Evolutionary conservation across 257 asterid genomes (phyloP).

Genomic region (Oldenlandia corymbosa): DNA sequence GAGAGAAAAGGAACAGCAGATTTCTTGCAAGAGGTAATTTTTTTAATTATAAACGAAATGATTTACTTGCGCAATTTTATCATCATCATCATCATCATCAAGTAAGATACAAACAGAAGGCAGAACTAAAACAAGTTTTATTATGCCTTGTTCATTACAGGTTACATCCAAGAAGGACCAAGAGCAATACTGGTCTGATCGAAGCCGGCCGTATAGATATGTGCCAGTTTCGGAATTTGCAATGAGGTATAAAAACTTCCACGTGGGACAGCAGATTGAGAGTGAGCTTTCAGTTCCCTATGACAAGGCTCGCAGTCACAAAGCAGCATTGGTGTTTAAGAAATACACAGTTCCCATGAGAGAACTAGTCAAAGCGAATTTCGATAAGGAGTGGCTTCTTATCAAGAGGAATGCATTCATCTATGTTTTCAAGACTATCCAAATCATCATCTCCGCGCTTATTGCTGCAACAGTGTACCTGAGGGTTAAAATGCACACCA

Average conservation of each 20-base stretch:
- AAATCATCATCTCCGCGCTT: constrained; percentile 50
- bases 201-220: constrained; percentile 31
- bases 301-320: constrained; percentile 40
- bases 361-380: constrained; percentile 58
- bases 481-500: constrained; percentile 42
- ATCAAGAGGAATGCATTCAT: constrained; percentile 61
- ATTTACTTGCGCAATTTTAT: no score
- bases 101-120: no score
- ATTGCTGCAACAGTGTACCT: constrained; percentile 60
- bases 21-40: constrained; percentile 67
- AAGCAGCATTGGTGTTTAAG: constrained; percentile 47
- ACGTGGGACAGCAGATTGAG: constrained; percentile 38
- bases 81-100: no score
- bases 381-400: constrained; percentile 64
- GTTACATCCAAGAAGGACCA: constrained; percentile 71
- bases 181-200: constrained; percentile 60
- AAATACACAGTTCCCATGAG: constrained; percentile 37
- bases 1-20: constrained; percentile 77
- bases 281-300: constrained; percentile 45
- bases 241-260: constrained; percentile 41
- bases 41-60: no score
- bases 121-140: neutral
- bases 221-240: constrained; percentile 48
- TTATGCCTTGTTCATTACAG: constrained; percentile 21
- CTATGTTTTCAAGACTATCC: constrained; percentile 61